A percentile compares a stretch with the other conserved stretches of the same genome.
Conservation (phyloP, 169 alveolate genomes). For the Theileria orientalis region DNA sequence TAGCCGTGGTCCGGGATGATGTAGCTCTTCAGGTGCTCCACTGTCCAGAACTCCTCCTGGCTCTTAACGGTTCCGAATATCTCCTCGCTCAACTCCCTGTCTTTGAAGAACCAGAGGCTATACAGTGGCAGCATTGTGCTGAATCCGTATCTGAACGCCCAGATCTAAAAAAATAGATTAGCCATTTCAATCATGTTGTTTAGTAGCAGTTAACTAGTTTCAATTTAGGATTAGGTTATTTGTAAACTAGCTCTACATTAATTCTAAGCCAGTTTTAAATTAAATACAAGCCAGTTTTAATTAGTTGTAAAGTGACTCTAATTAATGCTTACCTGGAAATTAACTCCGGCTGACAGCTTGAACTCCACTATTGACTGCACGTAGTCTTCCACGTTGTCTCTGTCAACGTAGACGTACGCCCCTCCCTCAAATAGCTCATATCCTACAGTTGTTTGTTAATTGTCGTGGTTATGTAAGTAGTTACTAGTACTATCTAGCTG, state of each 20-base stretch:
- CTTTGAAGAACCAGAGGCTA: constrained; percentile 66
- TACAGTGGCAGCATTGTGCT: constrained; percentile 68
- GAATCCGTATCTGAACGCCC: constrained; percentile 75
- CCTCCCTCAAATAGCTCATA: constrained; percentile 67
- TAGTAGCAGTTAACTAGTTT: too few relatives aligned
- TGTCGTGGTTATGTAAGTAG: too few relatives aligned
- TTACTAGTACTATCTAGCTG: neutral
- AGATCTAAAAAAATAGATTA: constrained; percentile 11
- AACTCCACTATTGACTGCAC: constrained; percentile 51
- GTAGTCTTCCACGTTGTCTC: constrained; percentile 61
- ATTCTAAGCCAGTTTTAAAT: too few relatives aligned
- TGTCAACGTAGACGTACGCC: constrained; percentile 44
- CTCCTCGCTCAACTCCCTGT: constrained; percentile 60
- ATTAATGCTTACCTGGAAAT: constrained; percentile 41
- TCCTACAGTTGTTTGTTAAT: constrained; percentile 50
- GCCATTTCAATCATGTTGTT: neutral
- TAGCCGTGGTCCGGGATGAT: constrained; percentile 89
- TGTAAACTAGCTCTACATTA: neutral
- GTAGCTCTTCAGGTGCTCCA: constrained; percentile 73
- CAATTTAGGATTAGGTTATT: neutral
- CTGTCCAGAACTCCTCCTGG: constrained; percentile 70
- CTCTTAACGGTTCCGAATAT: constrained; percentile 60
- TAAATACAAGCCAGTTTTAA: too few relatives aligned
- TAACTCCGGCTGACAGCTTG: constrained; percentile 68
- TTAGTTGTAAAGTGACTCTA: neutral